Conservation (phyloP, 140 eudicot species). For the Flaveria floridana region DNA sequence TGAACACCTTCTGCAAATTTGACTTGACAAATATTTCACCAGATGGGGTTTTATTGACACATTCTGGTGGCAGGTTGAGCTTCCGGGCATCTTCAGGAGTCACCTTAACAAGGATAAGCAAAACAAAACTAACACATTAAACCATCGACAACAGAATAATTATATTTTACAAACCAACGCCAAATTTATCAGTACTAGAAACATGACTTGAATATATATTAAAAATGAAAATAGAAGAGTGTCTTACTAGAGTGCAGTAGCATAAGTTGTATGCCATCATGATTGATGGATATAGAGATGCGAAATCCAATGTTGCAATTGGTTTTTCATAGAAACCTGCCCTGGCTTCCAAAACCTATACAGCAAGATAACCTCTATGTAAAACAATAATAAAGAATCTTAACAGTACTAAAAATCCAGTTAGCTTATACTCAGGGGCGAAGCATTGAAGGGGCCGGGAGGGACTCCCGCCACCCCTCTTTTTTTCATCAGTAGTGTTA, state of each 20-base stretch:
- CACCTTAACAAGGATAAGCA: slow-evolving; percentile 50
- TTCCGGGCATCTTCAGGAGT: slow-evolving; percentile 79
- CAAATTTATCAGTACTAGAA: slow-evolving; percentile 1
- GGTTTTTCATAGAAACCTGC: slow-evolving; percentile 97
- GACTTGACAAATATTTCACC: slow-evolving; percentile 96
- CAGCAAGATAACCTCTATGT: slow-evolving; percentile 20
- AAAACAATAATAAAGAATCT: neutral
- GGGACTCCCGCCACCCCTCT: too few relatives aligned
- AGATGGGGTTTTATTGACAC: slow-evolving; percentile 89
- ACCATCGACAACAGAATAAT: slow-evolving; percentile 23
- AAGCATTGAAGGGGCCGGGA: too few relatives aligned
- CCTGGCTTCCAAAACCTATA: slow-evolving; percentile 92
- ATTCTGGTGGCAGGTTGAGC: slow-evolving; percentile 87
- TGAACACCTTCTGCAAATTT: slow-evolving; percentile 74
- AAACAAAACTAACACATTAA: slow-evolving; percentile 9
- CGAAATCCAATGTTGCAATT: slow-evolving; percentile 97
- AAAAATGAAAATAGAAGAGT: slow-evolving; percentile 1
- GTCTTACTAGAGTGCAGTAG: slow-evolving; percentile 84
- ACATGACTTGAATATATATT: slow-evolving; percentile 18
- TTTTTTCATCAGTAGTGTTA: too few relatives aligned
- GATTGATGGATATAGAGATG: slow-evolving; percentile 96
- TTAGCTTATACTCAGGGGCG: neutral
- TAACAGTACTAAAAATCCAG: neutral
- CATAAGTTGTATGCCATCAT: slow-evolving; percentile 99
- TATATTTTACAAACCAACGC: slow-evolving; percentile 12